A percentile compares a stretch with the other conserved stretches of the same genome.
phyloP scores from a whole-genome alignment of 2,329 filamentous ascomycete species.

The Apiospora kogelbergensis region DNA sequence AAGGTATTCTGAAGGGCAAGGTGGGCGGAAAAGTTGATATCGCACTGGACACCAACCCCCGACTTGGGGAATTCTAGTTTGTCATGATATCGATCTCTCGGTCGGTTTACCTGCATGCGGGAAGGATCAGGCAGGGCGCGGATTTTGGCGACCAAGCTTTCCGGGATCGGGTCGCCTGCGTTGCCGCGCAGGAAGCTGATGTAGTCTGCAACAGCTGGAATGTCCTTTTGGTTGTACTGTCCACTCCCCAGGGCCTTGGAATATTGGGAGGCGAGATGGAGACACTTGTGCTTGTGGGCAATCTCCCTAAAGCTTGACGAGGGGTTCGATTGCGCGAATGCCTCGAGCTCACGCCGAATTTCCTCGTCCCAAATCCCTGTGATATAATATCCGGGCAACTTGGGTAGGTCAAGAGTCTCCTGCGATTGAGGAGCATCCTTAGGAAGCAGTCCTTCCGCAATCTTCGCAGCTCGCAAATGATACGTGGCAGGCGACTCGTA shows the following conservation, averaged over 20 bases:
- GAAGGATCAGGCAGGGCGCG: constrained; percentile 48
- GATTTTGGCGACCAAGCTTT: constrained; percentile 41
- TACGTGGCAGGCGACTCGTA: constrained; percentile 54
- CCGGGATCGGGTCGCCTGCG: constrained; percentile 38
- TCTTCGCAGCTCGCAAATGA: constrained; percentile 41
- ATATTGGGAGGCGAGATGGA: constrained; percentile 57
- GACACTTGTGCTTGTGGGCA: constrained; percentile 50
- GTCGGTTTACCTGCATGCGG: constrained; percentile 49
- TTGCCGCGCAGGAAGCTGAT: constrained; percentile 46
- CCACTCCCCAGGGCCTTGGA: constrained; percentile 51
- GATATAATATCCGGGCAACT: constrained; percentile 40
- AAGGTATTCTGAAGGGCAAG: constrained; percentile 82
- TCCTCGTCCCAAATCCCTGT: constrained; percentile 49
- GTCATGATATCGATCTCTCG: constrained; percentile 55
- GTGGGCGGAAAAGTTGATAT: constrained; percentile 88
- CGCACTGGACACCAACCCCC: constrained; percentile 80
- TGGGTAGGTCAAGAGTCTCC: constrained; percentile 24
- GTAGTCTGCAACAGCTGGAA: constrained; percentile 45
- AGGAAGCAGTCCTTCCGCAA: constrained; percentile 37
- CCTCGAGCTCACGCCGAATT: constrained; percentile 43
- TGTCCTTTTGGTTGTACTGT: constrained; percentile 40
- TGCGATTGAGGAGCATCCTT: neutral
- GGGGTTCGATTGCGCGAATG: constrained; percentile 29
- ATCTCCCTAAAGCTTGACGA: constrained; percentile 39
- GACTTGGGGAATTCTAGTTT: constrained; percentile 75